These are phyloP conservation scores for Emergomyces africanus DNA, from an alignment of 2,329 filamentous ascomycete species.

Conservation along the genomic window DNA sequence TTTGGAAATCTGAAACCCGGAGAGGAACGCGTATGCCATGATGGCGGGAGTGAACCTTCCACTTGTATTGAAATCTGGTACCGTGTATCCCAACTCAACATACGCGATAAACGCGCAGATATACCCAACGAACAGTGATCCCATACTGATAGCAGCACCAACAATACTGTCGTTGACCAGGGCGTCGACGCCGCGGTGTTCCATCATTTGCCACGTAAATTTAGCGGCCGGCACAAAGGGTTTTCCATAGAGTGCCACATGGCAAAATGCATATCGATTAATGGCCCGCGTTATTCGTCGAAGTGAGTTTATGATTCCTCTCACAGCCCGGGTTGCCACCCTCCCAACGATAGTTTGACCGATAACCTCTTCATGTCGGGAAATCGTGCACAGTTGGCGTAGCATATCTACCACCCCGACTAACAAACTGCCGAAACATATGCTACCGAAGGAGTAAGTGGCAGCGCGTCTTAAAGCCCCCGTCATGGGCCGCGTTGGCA, in stretches of 20 bases:
- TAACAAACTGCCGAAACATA: constrained; percentile 71
- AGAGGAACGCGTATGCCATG: constrained; percentile 74
- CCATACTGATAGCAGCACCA: constrained; percentile 59
- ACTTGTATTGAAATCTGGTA: constrained; percentile 64
- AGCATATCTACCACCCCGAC: constrained; percentile 80
- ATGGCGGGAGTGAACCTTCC: constrained; percentile 59
- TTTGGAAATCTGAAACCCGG: constrained; percentile 80
- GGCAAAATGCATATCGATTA: constrained; percentile 85
- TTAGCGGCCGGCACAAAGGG: constrained; percentile 76
- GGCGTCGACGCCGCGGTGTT: constrained; percentile 79
- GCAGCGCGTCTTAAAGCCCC: constrained; percentile 70
- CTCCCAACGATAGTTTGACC: constrained; percentile 56
- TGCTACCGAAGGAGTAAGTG: constrained; percentile 87
- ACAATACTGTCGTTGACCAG: constrained; percentile 81
- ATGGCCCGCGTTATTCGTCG: constrained; percentile 81
- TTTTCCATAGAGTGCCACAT: constrained; percentile 89
- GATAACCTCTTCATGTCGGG: constrained; percentile 49
- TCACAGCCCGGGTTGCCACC: constrained; percentile 60
- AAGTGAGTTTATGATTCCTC: constrained; percentile 62
- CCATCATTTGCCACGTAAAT: constrained; percentile 84
- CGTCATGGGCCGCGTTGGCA: constrained; percentile 66
- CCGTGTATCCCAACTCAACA: constrained; percentile 71
- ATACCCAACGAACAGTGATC: constrained; percentile 72
- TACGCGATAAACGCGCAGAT: constrained; percentile 70
- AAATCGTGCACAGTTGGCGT: constrained; percentile 70